Evolutionary conservation across 2,329 filamentous ascomycete species (phyloP).

Genomic region (Penicillium fuscoglaucum): DNA sequence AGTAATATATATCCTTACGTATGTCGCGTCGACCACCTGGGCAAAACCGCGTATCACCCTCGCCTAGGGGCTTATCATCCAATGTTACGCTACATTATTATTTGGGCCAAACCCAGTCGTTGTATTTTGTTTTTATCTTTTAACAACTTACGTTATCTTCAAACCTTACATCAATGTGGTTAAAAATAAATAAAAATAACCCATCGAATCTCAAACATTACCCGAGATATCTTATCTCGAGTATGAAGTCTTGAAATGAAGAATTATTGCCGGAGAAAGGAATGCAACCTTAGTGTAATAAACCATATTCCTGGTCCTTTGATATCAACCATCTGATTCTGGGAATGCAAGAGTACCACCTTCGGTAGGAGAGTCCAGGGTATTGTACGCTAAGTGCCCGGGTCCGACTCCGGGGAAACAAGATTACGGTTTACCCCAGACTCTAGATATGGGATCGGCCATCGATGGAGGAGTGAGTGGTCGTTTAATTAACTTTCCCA

Average conservation of each 20-base stretch:
- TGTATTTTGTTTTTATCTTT: not conserved
- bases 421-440: not conserved
- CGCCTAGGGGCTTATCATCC: not conserved
- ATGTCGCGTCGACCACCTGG: not conserved
- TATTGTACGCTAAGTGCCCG: not conserved
- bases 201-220: not conserved
- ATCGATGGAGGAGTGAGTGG: not conserved
- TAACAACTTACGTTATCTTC: not conserved
- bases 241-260: not conserved
- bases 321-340: not conserved
- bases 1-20: too few relatives aligned
- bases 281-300: not conserved
- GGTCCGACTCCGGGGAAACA: slow-evolving; percentile 2
- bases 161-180: not conserved
- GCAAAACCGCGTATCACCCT: not conserved
- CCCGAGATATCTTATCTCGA: not conserved
- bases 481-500: not conserved
- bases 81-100: not conserved
- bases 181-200: not conserved
- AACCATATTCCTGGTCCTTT: not conserved
- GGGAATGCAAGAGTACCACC: not conserved
- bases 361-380: not conserved
- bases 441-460: not conserved
- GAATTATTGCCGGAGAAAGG: not conserved
- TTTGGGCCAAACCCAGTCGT: too few relatives aligned